Conservation (phyloP, 768 basidiomycete genomes). For the Kwoniella heveanensis region DNA sequence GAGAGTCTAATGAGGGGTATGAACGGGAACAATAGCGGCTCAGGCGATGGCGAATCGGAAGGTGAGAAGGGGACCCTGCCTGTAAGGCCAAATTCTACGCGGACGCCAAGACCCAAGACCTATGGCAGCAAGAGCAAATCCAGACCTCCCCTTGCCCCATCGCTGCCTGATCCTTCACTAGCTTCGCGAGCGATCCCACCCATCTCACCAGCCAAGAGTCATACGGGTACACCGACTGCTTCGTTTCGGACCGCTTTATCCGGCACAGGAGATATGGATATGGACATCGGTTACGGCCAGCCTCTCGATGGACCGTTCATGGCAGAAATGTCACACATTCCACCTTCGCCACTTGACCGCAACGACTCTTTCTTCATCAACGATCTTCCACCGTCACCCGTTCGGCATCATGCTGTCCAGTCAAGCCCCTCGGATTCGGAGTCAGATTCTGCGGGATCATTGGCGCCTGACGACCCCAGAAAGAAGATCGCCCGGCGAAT, state of each 20-base stretch:
- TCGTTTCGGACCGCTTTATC: conserved; percentile 13
- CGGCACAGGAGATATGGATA: conserved; percentile 15
- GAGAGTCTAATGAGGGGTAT: conserved; percentile 28
- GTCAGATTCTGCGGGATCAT: conserved; percentile 10
- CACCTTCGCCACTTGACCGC: neutral
- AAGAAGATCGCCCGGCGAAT: conserved; percentile 56
- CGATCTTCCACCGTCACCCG: conserved; percentile 18
- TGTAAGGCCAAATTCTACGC: conserved; percentile 2
- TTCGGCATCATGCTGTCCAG: neutral
- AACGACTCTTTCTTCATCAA: conserved; percentile 26
- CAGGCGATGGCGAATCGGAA: neutral
- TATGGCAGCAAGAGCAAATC: conserved; percentile 9
- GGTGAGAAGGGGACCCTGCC: neutral
- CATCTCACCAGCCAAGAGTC: conserved; percentile 14
- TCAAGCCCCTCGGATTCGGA: conserved; percentile 2
- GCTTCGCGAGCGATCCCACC: neutral
- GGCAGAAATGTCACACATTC: neutral
- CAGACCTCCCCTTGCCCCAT: neutral
- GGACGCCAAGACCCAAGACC: conserved; percentile 14
- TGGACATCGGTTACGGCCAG: conserved; percentile 26
- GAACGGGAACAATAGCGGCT: conserved; percentile 1
- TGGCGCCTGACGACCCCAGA: conserved; percentile 22
- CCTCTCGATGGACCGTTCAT: conserved; percentile 7
- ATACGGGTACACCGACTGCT: conserved; percentile 15
- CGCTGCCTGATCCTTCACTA: conserved; percentile 1